phyloP scores from a whole-genome alignment of 306 rosid genomes.

The Lathyrus sativus region DNA sequence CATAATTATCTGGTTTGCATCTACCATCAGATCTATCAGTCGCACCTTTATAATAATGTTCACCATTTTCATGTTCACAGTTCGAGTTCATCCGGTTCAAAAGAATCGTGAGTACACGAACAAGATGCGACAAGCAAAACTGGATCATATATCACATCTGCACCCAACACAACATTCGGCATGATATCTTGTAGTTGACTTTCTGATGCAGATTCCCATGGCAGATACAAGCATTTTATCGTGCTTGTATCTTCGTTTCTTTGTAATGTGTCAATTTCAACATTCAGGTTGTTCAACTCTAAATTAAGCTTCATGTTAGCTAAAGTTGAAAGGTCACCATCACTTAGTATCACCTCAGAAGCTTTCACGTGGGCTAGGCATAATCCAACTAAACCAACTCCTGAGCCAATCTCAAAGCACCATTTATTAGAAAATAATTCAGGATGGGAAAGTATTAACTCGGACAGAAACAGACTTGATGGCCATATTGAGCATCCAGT shows the following conservation, averaged over 20 bases:
- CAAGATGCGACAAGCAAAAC: constrained; percentile 74
- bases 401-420: constrained; percentile 97
- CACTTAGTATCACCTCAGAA: too few species aligned
- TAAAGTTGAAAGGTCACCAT: too few species aligned
- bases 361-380: too few species aligned
- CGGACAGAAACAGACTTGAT: too few species aligned
- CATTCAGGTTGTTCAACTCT: too few species aligned
- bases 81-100: constrained; percentile 38
- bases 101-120: too few species aligned
- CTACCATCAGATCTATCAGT: too few species aligned
- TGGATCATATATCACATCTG: constrained; percentile 91
- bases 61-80: constrained; percentile 31
- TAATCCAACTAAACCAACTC: constrained; percentile 5
- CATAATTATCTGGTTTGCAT: too few species aligned
- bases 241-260: too few species aligned
- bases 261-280: too few species aligned
- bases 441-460: constrained; percentile 73
- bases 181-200: constrained; percentile 57
- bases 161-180: constrained; percentile 79
- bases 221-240: constrained; percentile 75
- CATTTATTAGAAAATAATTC: constrained; percentile 59
- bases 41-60: constrained; percentile 27
- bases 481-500: constrained; percentile 92
- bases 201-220: constrained; percentile 81
- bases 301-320: too few species aligned